Evolutionary conservation across 2,329 filamentous ascomycete genomes (phyloP).

Genomic region (Amesomyces nigricolor): DNA sequence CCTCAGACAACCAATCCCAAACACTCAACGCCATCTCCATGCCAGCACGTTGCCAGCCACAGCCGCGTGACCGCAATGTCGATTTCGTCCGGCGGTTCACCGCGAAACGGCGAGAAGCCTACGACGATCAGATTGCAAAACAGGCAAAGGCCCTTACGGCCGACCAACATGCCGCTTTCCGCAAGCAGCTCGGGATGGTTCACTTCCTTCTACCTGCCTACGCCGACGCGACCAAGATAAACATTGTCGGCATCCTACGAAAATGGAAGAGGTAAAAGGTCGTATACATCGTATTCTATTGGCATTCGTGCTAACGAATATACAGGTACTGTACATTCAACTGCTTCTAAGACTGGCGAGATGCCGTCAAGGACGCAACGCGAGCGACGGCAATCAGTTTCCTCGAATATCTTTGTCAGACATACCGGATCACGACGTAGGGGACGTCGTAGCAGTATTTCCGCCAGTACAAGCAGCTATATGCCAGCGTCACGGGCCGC

Average conservation of each 20-base stretch:
- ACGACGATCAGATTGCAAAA: conserved; percentile 13
- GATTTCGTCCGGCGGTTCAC: conserved; percentile 8
- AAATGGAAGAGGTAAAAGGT: conserved; percentile 23
- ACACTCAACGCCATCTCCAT: conserved; percentile 11
- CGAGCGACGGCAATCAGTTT: conserved; percentile 19
- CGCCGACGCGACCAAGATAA: conserved; percentile 23
- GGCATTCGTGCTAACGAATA: conserved; percentile 9
- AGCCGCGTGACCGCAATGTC: conserved; percentile 4
- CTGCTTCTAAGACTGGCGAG: conserved; percentile 4
- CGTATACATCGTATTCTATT: conserved; percentile 6
- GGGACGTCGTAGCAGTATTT: conserved; percentile 5
- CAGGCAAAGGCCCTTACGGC: conserved; percentile 13
- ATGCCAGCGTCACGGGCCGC: neutral
- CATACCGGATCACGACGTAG: conserved; percentile 16
- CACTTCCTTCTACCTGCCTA: conserved; percentile 22
- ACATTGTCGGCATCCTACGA: conserved; percentile 22
- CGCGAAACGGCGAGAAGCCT: conserved; percentile 3
- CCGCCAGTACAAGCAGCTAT: conserved; percentile 12
- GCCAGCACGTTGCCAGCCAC: conserved; percentile 7
- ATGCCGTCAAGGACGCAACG: conserved; percentile 14
- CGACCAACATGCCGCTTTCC: conserved; percentile 18
- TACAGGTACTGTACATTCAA: conserved; percentile 17
- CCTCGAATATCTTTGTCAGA: conserved; percentile 17
- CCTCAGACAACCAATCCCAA: conserved; percentile 1
- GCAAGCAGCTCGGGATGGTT: conserved; percentile 19